Conservation (phyloP, 2,329 filamentous ascomycete genomes). For the Ophiostoma perfectum region DNA sequence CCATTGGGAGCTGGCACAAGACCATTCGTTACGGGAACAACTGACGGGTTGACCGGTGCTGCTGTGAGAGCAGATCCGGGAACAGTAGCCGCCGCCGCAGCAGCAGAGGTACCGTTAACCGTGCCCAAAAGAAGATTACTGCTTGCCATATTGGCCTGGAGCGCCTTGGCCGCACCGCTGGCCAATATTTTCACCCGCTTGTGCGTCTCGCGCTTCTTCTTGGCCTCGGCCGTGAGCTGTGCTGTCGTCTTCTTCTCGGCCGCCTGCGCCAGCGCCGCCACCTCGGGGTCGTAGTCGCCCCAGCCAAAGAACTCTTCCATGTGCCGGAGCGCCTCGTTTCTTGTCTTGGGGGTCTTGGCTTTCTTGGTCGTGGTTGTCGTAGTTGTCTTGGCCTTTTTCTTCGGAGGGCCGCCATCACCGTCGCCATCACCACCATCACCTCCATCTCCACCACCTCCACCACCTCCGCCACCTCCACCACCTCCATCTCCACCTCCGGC, state of each 20-base stretch:
- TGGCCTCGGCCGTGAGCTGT: background rate
- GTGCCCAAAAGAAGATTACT: too few species aligned
- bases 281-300: background rate
- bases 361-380: background rate
- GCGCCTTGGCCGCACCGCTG: too few species aligned
- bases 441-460: background rate
- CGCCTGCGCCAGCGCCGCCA: background rate
- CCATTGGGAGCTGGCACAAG: too few species aligned
- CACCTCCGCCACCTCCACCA: background rate
- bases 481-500: background rate
- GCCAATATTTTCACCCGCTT: background rate
- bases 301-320: conserved; percentile 14
- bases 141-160: background rate
- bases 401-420: background rate
- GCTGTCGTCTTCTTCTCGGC: background rate
- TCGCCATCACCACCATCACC: background rate
- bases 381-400: background rate
- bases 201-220: background rate
- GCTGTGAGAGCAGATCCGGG: too few species aligned
- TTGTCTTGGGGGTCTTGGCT: background rate
- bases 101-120: too few species aligned
- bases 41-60: too few species aligned
- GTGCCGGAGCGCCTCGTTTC: background rate
- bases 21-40: too few species aligned
- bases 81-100: too few species aligned